Evolutionary conservation across 83 land plant species (phyloP).

Genomic region (Picea abies): DNA sequence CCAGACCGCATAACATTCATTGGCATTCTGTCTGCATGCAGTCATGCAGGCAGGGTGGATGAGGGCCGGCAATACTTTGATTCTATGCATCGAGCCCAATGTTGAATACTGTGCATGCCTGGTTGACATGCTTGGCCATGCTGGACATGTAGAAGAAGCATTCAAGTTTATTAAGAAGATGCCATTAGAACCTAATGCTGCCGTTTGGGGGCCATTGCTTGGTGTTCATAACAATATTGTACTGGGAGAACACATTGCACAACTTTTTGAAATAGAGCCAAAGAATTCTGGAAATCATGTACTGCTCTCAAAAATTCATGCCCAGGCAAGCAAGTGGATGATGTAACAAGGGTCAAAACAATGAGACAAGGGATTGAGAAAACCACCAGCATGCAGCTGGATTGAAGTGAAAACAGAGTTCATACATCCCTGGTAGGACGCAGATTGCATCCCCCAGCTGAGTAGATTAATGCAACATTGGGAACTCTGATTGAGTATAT

Average conservation of each 20-base stretch:
- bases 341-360: slow-evolving; percentile 40
- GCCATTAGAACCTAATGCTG: too few relatives aligned
- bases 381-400: slow-evolving; percentile 15
- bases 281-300: not conserved
- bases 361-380: slow-evolving; percentile 33
- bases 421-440: not conserved
- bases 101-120: slow-evolving; percentile 29
- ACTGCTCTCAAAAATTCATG: slow-evolving; percentile 19
- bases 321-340: slow-evolving; percentile 6
- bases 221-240: slow-evolving; percentile 21
- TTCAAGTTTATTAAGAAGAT: slow-evolving; percentile 17
- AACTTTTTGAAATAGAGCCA: slow-evolving; percentile 9
- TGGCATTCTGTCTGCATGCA: slow-evolving; percentile 30
- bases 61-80: slow-evolving; percentile 26
- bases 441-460: not conserved
- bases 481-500: not conserved
- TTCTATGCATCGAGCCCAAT: slow-evolving; percentile 20
- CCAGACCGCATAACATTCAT: slow-evolving; percentile 26
- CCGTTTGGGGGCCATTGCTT: slow-evolving; percentile 24
- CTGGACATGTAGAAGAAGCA: slow-evolving; percentile 29
- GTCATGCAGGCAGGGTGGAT: slow-evolving; percentile 24
- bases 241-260: slow-evolving; percentile 19
- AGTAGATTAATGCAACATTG: not conserved
- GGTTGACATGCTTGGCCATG: slow-evolving; percentile 15
- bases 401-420: not conserved